Evolutionary conservation across 106 monocot species (phyloP).

Genomic region (Platanthera guangdongensis): DNA sequence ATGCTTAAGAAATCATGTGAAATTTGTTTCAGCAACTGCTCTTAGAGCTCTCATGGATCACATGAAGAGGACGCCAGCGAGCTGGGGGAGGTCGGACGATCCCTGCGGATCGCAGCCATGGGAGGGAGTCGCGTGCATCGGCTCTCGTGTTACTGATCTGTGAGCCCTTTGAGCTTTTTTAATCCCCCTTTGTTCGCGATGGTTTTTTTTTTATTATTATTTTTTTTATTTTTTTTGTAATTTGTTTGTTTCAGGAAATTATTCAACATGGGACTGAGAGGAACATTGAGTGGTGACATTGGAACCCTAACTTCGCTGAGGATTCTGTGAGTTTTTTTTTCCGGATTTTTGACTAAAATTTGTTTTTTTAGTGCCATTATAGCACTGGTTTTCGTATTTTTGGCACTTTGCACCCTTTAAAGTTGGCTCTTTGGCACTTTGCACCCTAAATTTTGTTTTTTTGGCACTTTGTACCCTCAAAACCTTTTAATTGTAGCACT

Average conservation of each 20-base stretch:
- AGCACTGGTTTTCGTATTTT: not conserved
- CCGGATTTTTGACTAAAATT: not conserved
- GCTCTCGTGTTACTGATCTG: slow-evolving; percentile 28
- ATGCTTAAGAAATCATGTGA: not conserved
- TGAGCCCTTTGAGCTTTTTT: slow-evolving; percentile 8
- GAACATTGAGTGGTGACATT: slow-evolving; percentile 33
- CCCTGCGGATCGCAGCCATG: slow-evolving; percentile 32
- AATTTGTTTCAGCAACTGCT: slow-evolving; percentile 22
- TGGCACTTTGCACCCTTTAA: too few relatives aligned
- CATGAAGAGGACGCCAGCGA: slow-evolving; percentile 33
- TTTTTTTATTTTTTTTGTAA: not conserved
- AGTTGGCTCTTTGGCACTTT: not conserved
- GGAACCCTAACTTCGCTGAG: slow-evolving; percentile 20
- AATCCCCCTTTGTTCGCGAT: not conserved
- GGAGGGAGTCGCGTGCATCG: slow-evolving; percentile 35
- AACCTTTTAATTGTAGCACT: too few relatives aligned
- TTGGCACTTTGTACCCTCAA: too few relatives aligned
- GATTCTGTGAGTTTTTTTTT: slow-evolving; percentile 20
- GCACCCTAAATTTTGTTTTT: too few relatives aligned
- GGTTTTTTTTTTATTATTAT: not conserved
- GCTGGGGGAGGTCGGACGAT: slow-evolving; percentile 31
- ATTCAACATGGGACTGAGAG: slow-evolving; percentile 31
- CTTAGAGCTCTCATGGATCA: slow-evolving; percentile 21
- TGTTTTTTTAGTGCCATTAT: not conserved
- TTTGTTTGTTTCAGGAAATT: slow-evolving; percentile 22